These are phyloP conservation scores for Starmerella apis DNA, from an alignment of 805 yeast genomes.

Conservation along the genomic window DNA sequence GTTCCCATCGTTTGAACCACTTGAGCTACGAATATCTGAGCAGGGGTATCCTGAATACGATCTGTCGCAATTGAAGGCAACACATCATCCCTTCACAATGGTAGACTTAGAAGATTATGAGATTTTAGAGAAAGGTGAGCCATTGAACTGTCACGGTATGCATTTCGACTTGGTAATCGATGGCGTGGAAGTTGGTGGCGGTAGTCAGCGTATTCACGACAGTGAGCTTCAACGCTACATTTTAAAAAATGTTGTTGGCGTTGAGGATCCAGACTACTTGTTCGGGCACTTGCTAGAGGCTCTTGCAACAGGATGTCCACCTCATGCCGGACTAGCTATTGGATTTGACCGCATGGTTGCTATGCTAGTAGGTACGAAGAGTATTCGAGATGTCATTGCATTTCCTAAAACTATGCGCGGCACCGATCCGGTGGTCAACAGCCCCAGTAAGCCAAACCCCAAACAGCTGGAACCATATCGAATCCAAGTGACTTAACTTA, in stretches of 20 bases:
- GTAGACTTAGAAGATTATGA: conserved; percentile 59
- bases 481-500: conserved; percentile 27
- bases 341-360: conserved; percentile 93
- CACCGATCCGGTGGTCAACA: conserved; percentile 72
- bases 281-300: conserved; percentile 84
- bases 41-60: conserved; percentile 54
- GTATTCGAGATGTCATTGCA: conserved; percentile 87
- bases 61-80: conserved; percentile 43
- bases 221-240: conserved; percentile 63
- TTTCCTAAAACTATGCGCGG: conserved; percentile 92
- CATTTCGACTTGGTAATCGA: conserved; percentile 90
- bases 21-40: conserved; percentile 19
- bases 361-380: conserved; percentile 64
- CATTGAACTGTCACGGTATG: conserved; percentile 66
- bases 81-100: conserved; percentile 99
- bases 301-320: conserved; percentile 87
- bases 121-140: conserved; percentile 39
- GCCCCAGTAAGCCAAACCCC: conserved; percentile 57
- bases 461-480: conserved; percentile 46
- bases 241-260: conserved; percentile 52
- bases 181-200: conserved; percentile 96
- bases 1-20: conserved; percentile 84
- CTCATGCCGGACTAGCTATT: conserved; percentile 94
- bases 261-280: conserved; percentile 45
- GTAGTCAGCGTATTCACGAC: conserved; percentile 90